phyloP scores from a whole-genome alignment of 192 early-diverging fungal species.

The Gryganskiella cystojenkinii region DNA sequence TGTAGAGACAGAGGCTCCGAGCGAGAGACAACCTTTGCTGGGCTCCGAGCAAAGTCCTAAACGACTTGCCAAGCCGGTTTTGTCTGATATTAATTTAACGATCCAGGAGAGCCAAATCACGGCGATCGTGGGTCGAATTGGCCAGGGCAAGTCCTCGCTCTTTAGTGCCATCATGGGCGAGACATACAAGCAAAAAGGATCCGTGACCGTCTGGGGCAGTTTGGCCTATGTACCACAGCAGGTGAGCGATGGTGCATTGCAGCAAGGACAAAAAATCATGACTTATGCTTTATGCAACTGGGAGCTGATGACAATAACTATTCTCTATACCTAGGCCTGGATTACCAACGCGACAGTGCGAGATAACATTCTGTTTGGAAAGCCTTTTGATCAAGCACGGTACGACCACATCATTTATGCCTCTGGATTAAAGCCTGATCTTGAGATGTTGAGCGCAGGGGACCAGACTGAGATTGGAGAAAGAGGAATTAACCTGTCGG shows the following conservation, averaged over 20 bases:
- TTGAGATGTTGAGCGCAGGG: slow-evolving; percentile 33
- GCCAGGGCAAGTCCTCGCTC: slow-evolving; percentile 83
- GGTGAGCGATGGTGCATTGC: too few relatives aligned
- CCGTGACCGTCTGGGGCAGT: slow-evolving; percentile 67
- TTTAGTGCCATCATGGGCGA: slow-evolving; percentile 81
- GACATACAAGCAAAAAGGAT: slow-evolving; percentile 70
- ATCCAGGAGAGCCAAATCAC: slow-evolving; percentile 39
- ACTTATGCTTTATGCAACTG: too few relatives aligned
- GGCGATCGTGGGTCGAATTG: slow-evolving; percentile 37
- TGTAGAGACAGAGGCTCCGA: background rate
- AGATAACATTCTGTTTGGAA: slow-evolving; percentile 87
- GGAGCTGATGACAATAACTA: too few relatives aligned
- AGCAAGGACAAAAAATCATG: too few relatives aligned
- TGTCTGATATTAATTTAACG: slow-evolving; percentile 49
- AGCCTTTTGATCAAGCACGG: slow-evolving; percentile 64
- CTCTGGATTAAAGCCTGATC: slow-evolving; percentile 22
- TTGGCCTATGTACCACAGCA: slow-evolving; percentile 57
- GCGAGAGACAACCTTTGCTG: slow-evolving; percentile 31
- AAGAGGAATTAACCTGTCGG: slow-evolving; percentile 62
- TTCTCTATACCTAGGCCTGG: slow-evolving; percentile 18
- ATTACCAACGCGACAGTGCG: slow-evolving; percentile 58
- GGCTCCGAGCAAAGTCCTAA: background rate
- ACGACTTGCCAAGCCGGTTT: slow-evolving; percentile 3
- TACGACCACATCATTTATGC: slow-evolving; percentile 59
- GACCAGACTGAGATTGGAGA: slow-evolving; percentile 59